Evolutionary conservation across 2,329 filamentous ascomycete genomes (phyloP).

Genomic region (Talaromyces sp.): DNA sequence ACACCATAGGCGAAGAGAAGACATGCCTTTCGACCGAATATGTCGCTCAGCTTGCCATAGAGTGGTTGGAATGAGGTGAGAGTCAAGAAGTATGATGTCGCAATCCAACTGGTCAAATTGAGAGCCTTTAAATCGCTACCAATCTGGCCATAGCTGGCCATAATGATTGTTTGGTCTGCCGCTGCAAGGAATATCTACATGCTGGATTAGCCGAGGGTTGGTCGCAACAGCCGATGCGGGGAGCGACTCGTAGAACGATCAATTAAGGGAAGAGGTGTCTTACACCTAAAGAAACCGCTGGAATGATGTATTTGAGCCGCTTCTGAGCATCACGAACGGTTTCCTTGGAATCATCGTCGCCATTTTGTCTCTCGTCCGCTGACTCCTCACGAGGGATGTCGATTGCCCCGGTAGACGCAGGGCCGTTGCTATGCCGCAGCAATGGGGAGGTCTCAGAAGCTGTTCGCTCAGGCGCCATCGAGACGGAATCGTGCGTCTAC

Average conservation of each 20-base stretch:
- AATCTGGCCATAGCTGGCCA: slow-evolving; percentile 77
- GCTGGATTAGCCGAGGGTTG: slow-evolving; percentile 15
- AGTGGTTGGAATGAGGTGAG: slow-evolving; percentile 74
- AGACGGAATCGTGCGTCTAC: neutral
- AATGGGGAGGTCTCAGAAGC: slow-evolving; percentile 51
- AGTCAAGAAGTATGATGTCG: slow-evolving; percentile 70
- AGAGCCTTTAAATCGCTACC: slow-evolving; percentile 74
- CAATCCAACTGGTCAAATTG: slow-evolving; percentile 76
- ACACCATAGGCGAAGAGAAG: slow-evolving; percentile 55
- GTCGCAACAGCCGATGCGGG: slow-evolving; percentile 8
- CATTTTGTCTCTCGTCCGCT: slow-evolving; percentile 9
- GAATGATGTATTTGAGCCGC: slow-evolving; percentile 60
- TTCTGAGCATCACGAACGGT: slow-evolving; percentile 51
- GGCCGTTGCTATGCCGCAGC: slow-evolving; percentile 38
- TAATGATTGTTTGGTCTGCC: slow-evolving; percentile 75
- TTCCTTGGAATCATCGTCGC: slow-evolving; percentile 27
- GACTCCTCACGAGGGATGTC: slow-evolving; percentile 26
- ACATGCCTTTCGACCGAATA: slow-evolving; percentile 59
- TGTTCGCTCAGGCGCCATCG: slow-evolving; percentile 28
- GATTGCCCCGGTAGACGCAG: slow-evolving; percentile 28
- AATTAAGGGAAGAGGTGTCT: slow-evolving; percentile 29
- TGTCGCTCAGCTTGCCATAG: slow-evolving; percentile 61
- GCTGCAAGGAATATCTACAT: slow-evolving; percentile 70
- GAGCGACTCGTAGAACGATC: neutral
- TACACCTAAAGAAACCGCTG: slow-evolving; percentile 65